Conservation (phyloP, 106 monocot genomes). For the Alisma plantagoaquatica region DNA sequence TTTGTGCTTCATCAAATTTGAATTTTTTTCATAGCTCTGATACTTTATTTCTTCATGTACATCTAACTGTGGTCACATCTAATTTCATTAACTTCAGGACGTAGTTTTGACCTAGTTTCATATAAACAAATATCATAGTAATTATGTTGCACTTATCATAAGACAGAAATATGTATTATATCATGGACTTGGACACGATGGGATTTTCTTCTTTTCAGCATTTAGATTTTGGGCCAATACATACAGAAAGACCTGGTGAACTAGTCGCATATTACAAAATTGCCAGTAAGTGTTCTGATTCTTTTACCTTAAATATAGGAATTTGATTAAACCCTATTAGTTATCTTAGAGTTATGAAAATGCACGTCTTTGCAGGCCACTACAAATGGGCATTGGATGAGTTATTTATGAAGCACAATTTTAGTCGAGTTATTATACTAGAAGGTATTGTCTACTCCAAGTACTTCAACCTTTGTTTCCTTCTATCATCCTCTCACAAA, state of each 20-base stretch:
- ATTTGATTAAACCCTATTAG: not conserved
- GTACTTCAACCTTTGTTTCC: not conserved
- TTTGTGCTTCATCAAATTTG: too few species aligned
- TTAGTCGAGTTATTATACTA: conserved; percentile 78
- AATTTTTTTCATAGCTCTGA: too few species aligned
- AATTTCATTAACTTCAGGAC: too few species aligned
- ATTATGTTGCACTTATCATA: too few species aligned
- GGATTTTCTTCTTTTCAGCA: conserved; percentile 46
- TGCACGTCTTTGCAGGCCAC: conserved; percentile 41
- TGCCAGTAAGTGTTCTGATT: conserved; percentile 47
- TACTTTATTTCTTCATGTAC: too few species aligned
- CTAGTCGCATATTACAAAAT: conserved; percentile 97
- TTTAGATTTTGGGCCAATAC: conserved; percentile 73
- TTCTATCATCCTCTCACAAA: not conserved
- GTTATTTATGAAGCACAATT: conserved; percentile 70
- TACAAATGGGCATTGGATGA: conserved; percentile 97
- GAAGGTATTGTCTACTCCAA: conserved; percentile 62
- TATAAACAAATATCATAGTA: too few species aligned
- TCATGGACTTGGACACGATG: too few species aligned
- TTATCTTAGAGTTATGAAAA: conserved; percentile 11
- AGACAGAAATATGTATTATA: too few species aligned
- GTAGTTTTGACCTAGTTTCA: too few species aligned
- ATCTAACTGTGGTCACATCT: too few species aligned
- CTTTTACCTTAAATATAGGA: not conserved
- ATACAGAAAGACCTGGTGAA: conserved; percentile 90